These are phyloP conservation scores for Diplodia mutila DNA, from an alignment of 2,329 filamentous ascomycete species.

Conservation along the genomic window DNA sequence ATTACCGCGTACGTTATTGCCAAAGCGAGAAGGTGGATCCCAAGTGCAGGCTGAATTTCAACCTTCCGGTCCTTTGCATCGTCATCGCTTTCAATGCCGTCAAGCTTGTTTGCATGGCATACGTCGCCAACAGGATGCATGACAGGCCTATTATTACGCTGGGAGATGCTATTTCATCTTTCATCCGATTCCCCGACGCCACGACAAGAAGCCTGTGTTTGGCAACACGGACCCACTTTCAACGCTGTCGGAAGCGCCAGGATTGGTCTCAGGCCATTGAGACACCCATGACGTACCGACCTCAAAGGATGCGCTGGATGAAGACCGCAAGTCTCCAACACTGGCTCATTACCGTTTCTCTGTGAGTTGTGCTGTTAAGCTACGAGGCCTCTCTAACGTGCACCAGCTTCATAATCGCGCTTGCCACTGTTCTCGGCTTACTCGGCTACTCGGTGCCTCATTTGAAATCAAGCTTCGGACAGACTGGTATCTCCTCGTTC, in stretches of 20 bases:
- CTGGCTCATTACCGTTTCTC: not conserved
- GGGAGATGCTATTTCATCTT: slow-evolving; percentile 8
- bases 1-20: not conserved
- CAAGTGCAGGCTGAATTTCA: slow-evolving; percentile 13
- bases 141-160: not conserved
- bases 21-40: not conserved
- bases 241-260: not conserved
- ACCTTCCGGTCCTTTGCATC: not conserved
- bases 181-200: not conserved
- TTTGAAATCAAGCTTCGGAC: not conserved
- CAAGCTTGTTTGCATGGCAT: not conserved
- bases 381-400: not conserved
- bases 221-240: slow-evolving; percentile 1
- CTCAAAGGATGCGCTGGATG: not conserved
- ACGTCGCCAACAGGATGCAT: not conserved
- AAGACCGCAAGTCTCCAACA: not conserved
- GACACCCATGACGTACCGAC: not conserved
- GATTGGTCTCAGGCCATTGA: not conserved
- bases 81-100: slow-evolving; percentile 7
- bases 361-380: not conserved
- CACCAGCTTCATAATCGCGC: not conserved
- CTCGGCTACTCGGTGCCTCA: slow-evolving; percentile 4
- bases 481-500: not conserved
- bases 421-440: not conserved
- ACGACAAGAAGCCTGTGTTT: not conserved